phyloP scores from a whole-genome alignment of 352 stramenopile genomes.

The Phytophthora vignae region DNA sequence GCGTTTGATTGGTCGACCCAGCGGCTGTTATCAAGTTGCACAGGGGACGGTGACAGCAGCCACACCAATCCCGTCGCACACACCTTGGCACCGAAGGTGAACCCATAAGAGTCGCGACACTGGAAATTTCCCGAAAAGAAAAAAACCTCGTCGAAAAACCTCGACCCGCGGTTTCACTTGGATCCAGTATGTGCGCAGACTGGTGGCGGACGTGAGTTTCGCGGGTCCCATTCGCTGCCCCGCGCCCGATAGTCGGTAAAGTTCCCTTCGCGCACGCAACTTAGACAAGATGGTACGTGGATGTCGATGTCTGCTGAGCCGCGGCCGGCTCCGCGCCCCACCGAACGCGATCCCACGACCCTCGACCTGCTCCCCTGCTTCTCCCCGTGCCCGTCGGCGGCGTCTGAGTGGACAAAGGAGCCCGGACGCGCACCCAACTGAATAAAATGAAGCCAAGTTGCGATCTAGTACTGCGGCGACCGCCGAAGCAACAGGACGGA shows the following conservation, averaged over 20 bases:
- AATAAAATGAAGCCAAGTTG: constrained; percentile 22
- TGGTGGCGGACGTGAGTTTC: constrained; percentile 55
- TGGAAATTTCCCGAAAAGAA: no score
- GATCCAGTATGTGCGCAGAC: constrained; percentile 46
- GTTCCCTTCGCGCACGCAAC: constrained; percentile 33
- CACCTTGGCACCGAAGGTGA: not conserved
- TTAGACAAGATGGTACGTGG: constrained; percentile 49
- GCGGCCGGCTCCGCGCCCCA: not conserved
- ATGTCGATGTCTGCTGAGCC: constrained; percentile 5
- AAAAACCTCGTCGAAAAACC: constrained; percentile 49
- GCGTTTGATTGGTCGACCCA: constrained; percentile 4
- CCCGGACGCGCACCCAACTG: not conserved
- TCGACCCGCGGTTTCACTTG: constrained; percentile 33
- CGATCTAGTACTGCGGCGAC: constrained; percentile 19
- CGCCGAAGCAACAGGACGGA: constrained; percentile 17
- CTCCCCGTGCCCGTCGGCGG: constrained; percentile 1
- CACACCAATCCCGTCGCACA: not conserved
- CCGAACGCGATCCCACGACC: not conserved
- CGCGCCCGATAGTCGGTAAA: constrained; percentile 48
- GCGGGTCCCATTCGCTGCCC: constrained; percentile 44
- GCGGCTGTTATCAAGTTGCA: not conserved
- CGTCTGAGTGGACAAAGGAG: not conserved
- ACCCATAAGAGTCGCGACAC: no score
- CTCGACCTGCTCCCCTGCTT: constrained; percentile 8
- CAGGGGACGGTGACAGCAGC: not conserved